A percentile compares a stretch with the other conserved stretches of the same genome.
Conservation (phyloP, 352 stramenopile species). For the Phytophthora aleatoria region DNA sequence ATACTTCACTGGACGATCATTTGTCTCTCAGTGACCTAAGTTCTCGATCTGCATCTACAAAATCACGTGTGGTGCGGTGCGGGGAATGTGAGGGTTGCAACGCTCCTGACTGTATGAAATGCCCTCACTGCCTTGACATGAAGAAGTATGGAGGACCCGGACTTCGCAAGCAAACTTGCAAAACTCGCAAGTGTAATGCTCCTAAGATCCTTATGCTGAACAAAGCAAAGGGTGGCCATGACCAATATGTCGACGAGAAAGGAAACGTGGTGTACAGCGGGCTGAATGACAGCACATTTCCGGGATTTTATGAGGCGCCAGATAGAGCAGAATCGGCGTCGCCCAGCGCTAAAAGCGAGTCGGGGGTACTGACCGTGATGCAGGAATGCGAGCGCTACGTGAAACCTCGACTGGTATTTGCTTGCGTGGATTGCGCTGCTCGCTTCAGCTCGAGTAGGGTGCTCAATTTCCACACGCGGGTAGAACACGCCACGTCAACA, state of each 20-base stretch:
- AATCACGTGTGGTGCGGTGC: conserved; percentile 76
- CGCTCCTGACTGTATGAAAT: conserved; percentile 78
- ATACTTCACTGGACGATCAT: conserved; percentile 44
- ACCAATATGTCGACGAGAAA: conserved; percentile 60
- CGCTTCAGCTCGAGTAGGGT: conserved; percentile 60
- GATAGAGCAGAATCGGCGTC: conserved; percentile 30
- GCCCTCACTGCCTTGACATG: conserved; percentile 81
- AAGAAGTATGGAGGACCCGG: conserved; percentile 86
- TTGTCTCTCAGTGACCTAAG: conserved; percentile 44
- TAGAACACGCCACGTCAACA: conserved; percentile 38
- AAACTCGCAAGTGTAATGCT: conserved; percentile 72
- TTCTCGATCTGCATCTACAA: conserved; percentile 38
- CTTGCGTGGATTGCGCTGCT: conserved; percentile 47
- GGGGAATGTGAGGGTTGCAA: conserved; percentile 74
- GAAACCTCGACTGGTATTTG: conserved; percentile 54
- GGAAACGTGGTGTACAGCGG: conserved; percentile 41
- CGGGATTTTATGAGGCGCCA: conserved; percentile 36
- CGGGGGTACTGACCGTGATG: conserved; percentile 39
- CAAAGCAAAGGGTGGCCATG: conserved; percentile 56
- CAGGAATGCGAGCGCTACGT: conserved; percentile 68
- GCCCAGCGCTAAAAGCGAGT: conserved; percentile 16
- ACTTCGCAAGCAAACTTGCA: conserved; percentile 83
- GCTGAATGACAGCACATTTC: conserved; percentile 29
- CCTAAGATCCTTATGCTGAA: conserved; percentile 78
- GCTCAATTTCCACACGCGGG: conserved; percentile 54